Conservation (phyloP, 495 filamentous ascomycete species). For the Penicillium pulvis region DNA sequence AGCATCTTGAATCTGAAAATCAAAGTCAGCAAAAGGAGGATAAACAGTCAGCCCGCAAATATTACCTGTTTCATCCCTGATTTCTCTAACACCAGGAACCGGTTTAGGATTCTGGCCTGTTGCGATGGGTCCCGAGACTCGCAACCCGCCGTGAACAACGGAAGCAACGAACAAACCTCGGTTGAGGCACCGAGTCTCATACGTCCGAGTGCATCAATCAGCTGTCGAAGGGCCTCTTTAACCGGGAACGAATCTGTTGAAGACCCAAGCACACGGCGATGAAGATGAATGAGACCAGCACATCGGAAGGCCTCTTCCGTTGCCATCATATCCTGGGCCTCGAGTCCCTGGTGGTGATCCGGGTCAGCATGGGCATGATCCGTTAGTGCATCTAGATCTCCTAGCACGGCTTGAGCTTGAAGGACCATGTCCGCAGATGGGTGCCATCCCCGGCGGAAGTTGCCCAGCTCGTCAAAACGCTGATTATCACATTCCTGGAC, state of each 20-base stretch:
- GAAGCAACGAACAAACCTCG: slow-evolving; percentile 77
- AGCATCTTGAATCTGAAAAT: slow-evolving; percentile 44
- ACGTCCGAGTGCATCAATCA: slow-evolving; percentile 61
- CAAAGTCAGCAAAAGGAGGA: not conserved
- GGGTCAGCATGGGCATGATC: slow-evolving; percentile 34
- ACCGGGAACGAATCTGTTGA: slow-evolving; percentile 57
- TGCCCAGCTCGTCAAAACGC: slow-evolving; percentile 60
- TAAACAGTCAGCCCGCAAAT: not conserved
- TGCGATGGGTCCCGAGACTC: slow-evolving; percentile 61
- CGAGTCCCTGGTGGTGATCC: slow-evolving; percentile 37
- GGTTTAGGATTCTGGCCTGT: slow-evolving; percentile 61
- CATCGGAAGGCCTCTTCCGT: slow-evolving; percentile 81
- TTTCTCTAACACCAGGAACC: slow-evolving; percentile 70
- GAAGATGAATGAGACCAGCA: slow-evolving; percentile 76
- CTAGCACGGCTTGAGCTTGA: slow-evolving; percentile 57
- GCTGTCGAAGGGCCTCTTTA: slow-evolving; percentile 63
- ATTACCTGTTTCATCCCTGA: slow-evolving; percentile 75
- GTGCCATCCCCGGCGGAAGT: slow-evolving; percentile 56
- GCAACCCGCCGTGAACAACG: slow-evolving; percentile 83
- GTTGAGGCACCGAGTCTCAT: slow-evolving; percentile 68
- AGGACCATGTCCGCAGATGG: slow-evolving; percentile 55
- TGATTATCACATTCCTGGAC: slow-evolving; percentile 70
- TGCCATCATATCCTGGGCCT: slow-evolving; percentile 64
- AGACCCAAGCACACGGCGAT: slow-evolving; percentile 69
- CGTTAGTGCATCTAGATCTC: slow-evolving; percentile 46